Conservation (phyloP, 2,329 filamentous ascomycete genomes). For the Cytospora mali region DNA sequence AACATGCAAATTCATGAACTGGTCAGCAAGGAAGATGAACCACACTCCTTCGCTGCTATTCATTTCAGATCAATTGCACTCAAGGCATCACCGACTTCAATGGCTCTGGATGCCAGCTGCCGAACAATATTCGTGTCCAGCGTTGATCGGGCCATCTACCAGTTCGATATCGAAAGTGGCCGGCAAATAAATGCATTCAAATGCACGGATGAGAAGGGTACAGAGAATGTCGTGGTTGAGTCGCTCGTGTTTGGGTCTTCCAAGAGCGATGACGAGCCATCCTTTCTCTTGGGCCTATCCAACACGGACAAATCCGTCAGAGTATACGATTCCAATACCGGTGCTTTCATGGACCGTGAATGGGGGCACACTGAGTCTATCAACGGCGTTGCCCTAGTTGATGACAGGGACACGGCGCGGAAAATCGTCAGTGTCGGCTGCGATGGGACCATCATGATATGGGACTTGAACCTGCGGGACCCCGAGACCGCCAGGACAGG, state of each 20-base stretch:
- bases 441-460: constrained; percentile 84
- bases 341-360: constrained; percentile 79
- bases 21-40: constrained; percentile 67
- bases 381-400: constrained; percentile 76
- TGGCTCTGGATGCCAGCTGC: constrained; percentile 69
- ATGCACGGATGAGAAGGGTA: constrained; percentile 76
- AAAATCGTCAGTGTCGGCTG: constrained; percentile 74
- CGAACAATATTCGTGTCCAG: constrained; percentile 61
- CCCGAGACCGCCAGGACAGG: constrained; percentile 41
- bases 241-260: constrained; percentile 66
- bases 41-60: constrained; percentile 72
- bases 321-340: constrained; percentile 79
- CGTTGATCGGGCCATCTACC: constrained; percentile 61
- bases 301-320: constrained; percentile 95
- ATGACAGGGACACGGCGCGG: constrained; percentile 57
- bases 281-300: constrained; percentile 82
- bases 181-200: constrained; percentile 76
- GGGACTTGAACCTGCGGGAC: constrained; percentile 60
- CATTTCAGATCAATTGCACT: constrained; percentile 77
- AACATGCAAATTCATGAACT: constrained; percentile 83
- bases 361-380: constrained; percentile 96
- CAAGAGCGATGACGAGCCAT: constrained; percentile 56
- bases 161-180: constrained; percentile 67
- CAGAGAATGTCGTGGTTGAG: constrained; percentile 81
- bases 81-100: constrained; percentile 84